phyloP scores from a whole-genome alignment of 2,329 filamentous ascomycete species.

The Diaporthe sp. region DNA sequence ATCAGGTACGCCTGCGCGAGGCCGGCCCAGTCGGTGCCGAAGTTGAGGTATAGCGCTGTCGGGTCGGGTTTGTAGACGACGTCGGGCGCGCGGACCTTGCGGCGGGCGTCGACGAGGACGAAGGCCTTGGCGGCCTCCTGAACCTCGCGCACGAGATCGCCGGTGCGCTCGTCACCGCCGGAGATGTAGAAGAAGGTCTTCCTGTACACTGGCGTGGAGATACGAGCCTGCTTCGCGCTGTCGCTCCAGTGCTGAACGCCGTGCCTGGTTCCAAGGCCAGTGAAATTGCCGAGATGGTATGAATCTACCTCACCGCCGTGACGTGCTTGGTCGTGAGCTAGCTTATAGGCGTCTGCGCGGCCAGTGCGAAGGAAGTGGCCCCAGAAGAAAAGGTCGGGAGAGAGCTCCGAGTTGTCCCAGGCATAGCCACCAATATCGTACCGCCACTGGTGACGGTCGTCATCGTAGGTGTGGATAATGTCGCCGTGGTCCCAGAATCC shows the following conservation, averaged over 20 bases:
- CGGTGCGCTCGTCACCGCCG: slow-evolving; percentile 70
- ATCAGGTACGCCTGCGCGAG: slow-evolving; percentile 71
- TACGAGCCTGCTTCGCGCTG: slow-evolving; percentile 73
- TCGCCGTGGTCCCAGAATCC: slow-evolving; percentile 75
- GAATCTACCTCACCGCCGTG: slow-evolving; percentile 74
- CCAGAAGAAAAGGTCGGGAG: slow-evolving; percentile 75
- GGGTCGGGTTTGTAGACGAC: slow-evolving; percentile 58
- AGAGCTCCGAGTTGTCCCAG: slow-evolving; percentile 76
- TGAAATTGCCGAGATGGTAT: slow-evolving; percentile 71
- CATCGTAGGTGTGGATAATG: slow-evolving; percentile 74
- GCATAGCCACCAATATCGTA: slow-evolving; percentile 76
- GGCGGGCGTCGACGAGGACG: slow-evolving; percentile 66
- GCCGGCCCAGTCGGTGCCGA: slow-evolving; percentile 72
- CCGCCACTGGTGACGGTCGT: slow-evolving; percentile 71
- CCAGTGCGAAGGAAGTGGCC: slow-evolving; percentile 73
- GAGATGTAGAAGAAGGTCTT: slow-evolving; percentile 70
- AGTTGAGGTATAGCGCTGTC: slow-evolving; percentile 61
- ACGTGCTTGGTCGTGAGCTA: slow-evolving; percentile 70
- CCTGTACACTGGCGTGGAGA: slow-evolving; percentile 70
- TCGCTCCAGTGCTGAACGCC: slow-evolving; percentile 74
- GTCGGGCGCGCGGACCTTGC: slow-evolving; percentile 70
- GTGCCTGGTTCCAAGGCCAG: slow-evolving; percentile 73
- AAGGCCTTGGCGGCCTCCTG: slow-evolving; percentile 68
- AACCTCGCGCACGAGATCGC: slow-evolving; percentile 66
- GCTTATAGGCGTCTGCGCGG: slow-evolving; percentile 68